Evolutionary conservation across 805 yeast genomes (phyloP).

Genomic region (Wickerhamomyces hampshirensis): DNA sequence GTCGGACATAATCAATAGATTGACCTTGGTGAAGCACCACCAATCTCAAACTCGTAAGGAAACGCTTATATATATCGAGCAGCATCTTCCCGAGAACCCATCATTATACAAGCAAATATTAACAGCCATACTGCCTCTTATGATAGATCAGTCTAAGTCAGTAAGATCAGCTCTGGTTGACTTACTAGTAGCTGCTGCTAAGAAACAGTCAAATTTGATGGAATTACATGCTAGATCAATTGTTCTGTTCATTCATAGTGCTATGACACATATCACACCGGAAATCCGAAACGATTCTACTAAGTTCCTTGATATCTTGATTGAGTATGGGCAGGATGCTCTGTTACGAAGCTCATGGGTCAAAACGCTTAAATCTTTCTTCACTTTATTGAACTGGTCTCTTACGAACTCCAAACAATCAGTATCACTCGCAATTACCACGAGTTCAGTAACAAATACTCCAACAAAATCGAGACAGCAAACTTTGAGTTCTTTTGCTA

Average conservation of each 20-base stretch:
- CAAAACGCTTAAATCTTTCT: slow-evolving; percentile 61
- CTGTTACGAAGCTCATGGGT: slow-evolving; percentile 61
- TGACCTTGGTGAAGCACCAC: slow-evolving; percentile 74
- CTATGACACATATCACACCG: slow-evolving; percentile 88
- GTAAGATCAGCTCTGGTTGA: slow-evolving; percentile 58
- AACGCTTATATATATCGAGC: slow-evolving; percentile 50
- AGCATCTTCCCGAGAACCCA: slow-evolving; percentile 47
- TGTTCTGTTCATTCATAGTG: slow-evolving; percentile 76
- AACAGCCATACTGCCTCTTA: slow-evolving; percentile 51
- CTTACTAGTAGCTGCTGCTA: slow-evolving; percentile 43
- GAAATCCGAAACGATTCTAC: slow-evolving; percentile 74
- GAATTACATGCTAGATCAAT: slow-evolving; percentile 55
- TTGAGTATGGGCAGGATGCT: slow-evolving; percentile 50
- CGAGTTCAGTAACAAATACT: slow-evolving; percentile 24
- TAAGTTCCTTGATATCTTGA: slow-evolving; percentile 53
- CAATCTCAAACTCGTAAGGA: slow-evolving; percentile 67
- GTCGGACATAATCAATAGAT: slow-evolving; percentile 49
- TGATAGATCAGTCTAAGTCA: slow-evolving; percentile 51
- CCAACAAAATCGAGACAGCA: slow-evolving; percentile 19
- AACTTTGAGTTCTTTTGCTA: slow-evolving; percentile 34
- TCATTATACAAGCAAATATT: slow-evolving; percentile 54
- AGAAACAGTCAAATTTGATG: slow-evolving; percentile 48
- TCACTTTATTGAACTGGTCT: slow-evolving; percentile 75
- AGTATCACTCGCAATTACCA: slow-evolving; percentile 29
- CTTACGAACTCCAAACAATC: slow-evolving; percentile 29